Evolutionary conservation across 2,329 filamentous ascomycete species (phyloP), one percentile per base, ranked within the genome.

Genomic region (Rhynchosporium secalis): DNA sequence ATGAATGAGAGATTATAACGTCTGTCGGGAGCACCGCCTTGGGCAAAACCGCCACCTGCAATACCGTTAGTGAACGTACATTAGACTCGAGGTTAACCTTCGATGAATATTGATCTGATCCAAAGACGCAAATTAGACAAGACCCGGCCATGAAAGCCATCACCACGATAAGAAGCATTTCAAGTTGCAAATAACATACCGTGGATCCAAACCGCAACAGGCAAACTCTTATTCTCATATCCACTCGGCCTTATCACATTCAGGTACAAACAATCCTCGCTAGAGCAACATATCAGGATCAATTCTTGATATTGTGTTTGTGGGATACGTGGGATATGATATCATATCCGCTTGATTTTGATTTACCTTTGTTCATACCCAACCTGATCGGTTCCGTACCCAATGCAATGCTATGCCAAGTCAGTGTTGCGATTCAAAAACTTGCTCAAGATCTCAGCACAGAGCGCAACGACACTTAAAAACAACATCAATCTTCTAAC

Each of bases 181-280:
- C 10, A 41, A 41, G 40, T 20, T 20, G 20, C 20, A 20, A 1
- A 20, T 20, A 20, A 61, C 55, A 31, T 46, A 58, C 61, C 61
- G 66, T 84, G 79, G 54, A 85, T 84, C 81, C 82, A 85, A 0
- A 84, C 76, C 10, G 76, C 76, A 9, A 85, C 79, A 80, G 83
- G 12, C 83, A 74, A 31, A 70, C 76, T 41, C 67, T 71, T 48
- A 69, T 68, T 75, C 20, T 71, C 67, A 63, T 74, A 70, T 5
- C 80, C 78, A 46, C 77, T 71, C 0, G 81, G 80, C 15, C 82
- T 77, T n/a, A 85, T 75, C 10, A 86, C 76, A 65, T 84, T 85
- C 62, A 85, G 72, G 56, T 80, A 82, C 7, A 85, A 75, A 62
- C 83, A 85, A 62, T 83, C 78, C 69, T 85, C 83, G 15, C 33